Base-by-base conservation (phyloP, 2,329 filamentous ascomycete genomes). In the Elsinoe necatrix region DNA sequence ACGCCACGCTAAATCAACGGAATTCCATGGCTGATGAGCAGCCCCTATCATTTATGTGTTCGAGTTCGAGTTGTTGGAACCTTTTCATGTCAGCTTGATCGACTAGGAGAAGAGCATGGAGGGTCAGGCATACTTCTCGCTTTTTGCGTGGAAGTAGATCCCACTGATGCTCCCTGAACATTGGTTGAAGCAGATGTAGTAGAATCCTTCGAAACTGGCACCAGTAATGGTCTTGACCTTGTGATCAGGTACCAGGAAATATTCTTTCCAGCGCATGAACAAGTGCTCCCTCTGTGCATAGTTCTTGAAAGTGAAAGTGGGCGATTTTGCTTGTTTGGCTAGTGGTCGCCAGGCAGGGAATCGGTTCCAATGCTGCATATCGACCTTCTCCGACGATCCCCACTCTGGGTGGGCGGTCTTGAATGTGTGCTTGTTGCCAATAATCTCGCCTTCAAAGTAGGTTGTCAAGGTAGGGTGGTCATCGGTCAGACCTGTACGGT, bases 211-310 rank as follows among this genome's bases (percentile, higher is more conserved):
- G 59, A 97, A 98, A 67, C 92, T 97, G 6, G 93, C 93, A 16
- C 93, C 93, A 31, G 84, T 87, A 60, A 98, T 95, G 9, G 88
- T 95, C 60, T 86, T 82, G 18, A 97, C 90, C 14, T 88, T 82
- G 69, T 98, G 93, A 66, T 98, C 91, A 1, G 93, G 93, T 0
- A 98, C 93, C 0, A 98, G 77, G 66, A 98, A 98, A 66, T 95
- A 90, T 68, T 98, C 93, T 72, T 98, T 98, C 93, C 93, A 98
- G 59, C 93, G 84, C 93, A 98, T 98, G 67, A 96, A 98, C 29
- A 98, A 85, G 69, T 95, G 85, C 64, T 96, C 91, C 61, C 84
- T 80, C 67, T 95, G 87, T 48, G 83, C 81, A 63, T 86, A 82
- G 64, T 95, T 86, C 62, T 75, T 84, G 75, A 75, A 80, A 61